phyloP scores from a whole-genome alignment of 2,329 filamentous ascomycete genomes.

The Ambrosiella cleistominuta region DNA sequence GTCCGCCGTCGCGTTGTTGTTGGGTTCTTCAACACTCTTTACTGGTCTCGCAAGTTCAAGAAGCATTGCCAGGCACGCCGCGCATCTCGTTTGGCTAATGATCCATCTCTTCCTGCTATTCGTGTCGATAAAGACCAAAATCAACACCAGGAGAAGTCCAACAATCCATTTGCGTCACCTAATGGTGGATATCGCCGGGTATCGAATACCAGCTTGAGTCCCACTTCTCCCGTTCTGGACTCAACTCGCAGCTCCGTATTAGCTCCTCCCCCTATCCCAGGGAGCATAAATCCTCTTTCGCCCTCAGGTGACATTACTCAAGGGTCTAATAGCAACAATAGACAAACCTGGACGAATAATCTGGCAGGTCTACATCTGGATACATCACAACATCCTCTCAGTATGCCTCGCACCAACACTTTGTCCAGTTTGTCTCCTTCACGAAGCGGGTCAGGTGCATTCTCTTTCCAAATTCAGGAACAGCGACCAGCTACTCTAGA shows the following conservation, averaged over 20 bases:
- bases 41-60: conserved; percentile 72
- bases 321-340: conserved; percentile 20
- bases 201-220: conserved; percentile 7
- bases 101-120: conserved; percentile 79
- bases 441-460: conserved; percentile 30
- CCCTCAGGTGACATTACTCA: conserved; percentile 17
- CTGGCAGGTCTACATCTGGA: conserved; percentile 21
- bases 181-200: background rate
- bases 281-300: conserved; percentile 6
- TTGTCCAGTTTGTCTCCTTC: conserved; percentile 19
- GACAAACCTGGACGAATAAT: conserved; percentile 23
- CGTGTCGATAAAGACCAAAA: conserved; percentile 65
- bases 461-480: conserved; percentile 41
- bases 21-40: conserved; percentile 89
- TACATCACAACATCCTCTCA: conserved; percentile 33
- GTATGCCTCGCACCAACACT: conserved; percentile 27
- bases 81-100: conserved; percentile 54
- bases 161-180: background rate
- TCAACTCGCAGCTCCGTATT: conserved; percentile 3
- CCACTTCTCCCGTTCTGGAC: conserved; percentile 6
- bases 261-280: background rate
- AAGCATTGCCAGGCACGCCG: conserved; percentile 55
- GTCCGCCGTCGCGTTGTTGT: conserved; percentile 78
- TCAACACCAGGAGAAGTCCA: conserved; percentile 15
- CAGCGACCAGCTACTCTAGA: conserved; percentile 18